Evolutionary conservation across 2,329 filamentous ascomycete genomes (phyloP).

Genomic region (Trichoderma semiorbis): DNA sequence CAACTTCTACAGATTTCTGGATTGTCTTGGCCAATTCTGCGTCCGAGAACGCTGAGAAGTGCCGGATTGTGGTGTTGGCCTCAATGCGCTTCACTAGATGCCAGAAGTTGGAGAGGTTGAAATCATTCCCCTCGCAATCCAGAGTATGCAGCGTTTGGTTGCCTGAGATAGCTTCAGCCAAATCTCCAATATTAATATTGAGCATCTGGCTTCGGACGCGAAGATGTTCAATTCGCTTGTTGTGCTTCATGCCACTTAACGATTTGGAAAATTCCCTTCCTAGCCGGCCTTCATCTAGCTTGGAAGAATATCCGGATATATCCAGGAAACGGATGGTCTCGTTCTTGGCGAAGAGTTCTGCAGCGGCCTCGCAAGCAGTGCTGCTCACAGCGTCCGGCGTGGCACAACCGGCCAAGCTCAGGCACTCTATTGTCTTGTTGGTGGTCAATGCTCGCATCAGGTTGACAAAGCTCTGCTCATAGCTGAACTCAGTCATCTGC

Average conservation of each 20-base stretch:
- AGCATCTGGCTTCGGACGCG: slow-evolving; percentile 55
- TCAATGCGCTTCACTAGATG: slow-evolving; percentile 45
- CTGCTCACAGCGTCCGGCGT: slow-evolving; percentile 45
- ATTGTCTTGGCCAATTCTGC: slow-evolving; percentile 36
- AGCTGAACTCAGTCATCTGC: slow-evolving; percentile 56
- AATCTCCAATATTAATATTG: slow-evolving; percentile 50
- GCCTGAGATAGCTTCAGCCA: slow-evolving; percentile 47
- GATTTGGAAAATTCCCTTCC: slow-evolving; percentile 51
- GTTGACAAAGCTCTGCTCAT: slow-evolving; percentile 50
- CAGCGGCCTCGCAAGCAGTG: slow-evolving; percentile 47
- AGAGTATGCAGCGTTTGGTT: slow-evolving; percentile 50
- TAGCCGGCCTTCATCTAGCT: slow-evolving; percentile 55
- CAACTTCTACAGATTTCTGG: slow-evolving; percentile 32
- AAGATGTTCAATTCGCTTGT: slow-evolving; percentile 46
- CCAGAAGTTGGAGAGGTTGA: slow-evolving; percentile 50
- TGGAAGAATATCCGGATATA: slow-evolving; percentile 54
- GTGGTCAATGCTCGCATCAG: slow-evolving; percentile 48
- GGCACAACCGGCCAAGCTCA: slow-evolving; percentile 54
- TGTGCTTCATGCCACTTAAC: slow-evolving; percentile 45
- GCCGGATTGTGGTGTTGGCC: slow-evolving; percentile 41
- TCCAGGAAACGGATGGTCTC: slow-evolving; percentile 51
- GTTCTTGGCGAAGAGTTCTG: slow-evolving; percentile 51
- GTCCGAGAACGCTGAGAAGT: slow-evolving; percentile 42
- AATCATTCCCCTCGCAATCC: slow-evolving; percentile 54
- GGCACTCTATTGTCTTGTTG: slow-evolving; percentile 49